Evolutionary conservation across 2,329 filamentous ascomycete species (phyloP).

Genomic region (Alternaria arbusti): DNA sequence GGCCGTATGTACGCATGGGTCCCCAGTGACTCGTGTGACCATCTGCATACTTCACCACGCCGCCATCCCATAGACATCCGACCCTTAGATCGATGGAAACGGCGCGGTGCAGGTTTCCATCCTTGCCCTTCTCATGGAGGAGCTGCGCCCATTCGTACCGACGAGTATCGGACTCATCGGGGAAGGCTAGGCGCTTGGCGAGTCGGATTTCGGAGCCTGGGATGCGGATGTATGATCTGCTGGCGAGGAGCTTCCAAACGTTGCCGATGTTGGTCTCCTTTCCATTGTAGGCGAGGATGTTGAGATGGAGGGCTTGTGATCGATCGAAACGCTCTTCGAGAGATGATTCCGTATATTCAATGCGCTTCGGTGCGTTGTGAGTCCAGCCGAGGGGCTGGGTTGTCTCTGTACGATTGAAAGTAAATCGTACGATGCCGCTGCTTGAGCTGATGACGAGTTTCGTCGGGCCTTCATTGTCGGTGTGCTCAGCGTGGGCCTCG

Average conservation of each 20-base stretch:
- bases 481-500: conserved; percentile 6
- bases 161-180: conserved; percentile 13
- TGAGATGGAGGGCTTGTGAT: conserved; percentile 37
- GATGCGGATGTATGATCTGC: conserved; percentile 45
- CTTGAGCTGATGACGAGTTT: conserved; percentile 27
- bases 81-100: conserved; percentile 55
- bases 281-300: conserved; percentile 52
- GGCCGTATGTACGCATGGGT: conserved; percentile 23
- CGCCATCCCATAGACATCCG: conserved; percentile 55
- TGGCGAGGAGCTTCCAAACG: conserved; percentile 43
- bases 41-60: conserved; percentile 55
- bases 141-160: conserved; percentile 30
- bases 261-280: conserved; percentile 42
- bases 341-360: conserved; percentile 28
- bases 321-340: conserved; percentile 44
- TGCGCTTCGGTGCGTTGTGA: conserved; percentile 11
- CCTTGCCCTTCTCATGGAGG: conserved; percentile 20
- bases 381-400: conserved; percentile 17
- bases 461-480: conserved; percentile 22
- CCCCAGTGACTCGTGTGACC: conserved; percentile 55
- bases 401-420: conserved; percentile 33
- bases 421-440: conserved; percentile 36
- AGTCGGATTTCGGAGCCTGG: conserved; percentile 50
- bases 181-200: conserved; percentile 48
- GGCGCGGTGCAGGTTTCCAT: conserved; percentile 48